Conservation (phyloP, 1,139 yeast species). For the Blastobotrys niveus region DNA sequence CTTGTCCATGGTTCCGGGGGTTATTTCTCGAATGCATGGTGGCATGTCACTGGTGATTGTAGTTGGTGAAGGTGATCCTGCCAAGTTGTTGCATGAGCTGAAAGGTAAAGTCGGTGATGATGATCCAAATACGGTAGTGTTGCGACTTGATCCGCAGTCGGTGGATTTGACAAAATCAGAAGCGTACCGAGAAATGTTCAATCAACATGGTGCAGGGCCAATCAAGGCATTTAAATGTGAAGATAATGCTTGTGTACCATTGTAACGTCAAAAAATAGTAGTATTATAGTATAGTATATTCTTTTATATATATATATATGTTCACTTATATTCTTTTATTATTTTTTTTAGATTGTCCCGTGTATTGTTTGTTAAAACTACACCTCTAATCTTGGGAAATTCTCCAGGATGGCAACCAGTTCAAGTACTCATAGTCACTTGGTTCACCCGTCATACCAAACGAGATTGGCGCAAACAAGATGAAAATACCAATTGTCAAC, state of each 20-base stretch:
- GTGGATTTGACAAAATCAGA: conserved; percentile 17
- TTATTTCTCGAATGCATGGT: conserved; percentile 21
- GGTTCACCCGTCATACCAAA: conserved; percentile 90
- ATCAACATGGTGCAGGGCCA: conserved; percentile 20
- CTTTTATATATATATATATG: conserved; percentile 1
- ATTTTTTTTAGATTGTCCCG: background rate
- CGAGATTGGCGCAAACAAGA: conserved; percentile 68
- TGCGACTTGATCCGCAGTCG: conserved; percentile 20
- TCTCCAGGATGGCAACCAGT: conserved; percentile 74
- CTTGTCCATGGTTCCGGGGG: conserved; percentile 28
- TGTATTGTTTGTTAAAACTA: background rate
- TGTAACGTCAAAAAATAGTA: too few species aligned
- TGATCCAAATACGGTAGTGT: conserved; percentile 19
- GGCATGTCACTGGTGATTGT: conserved; percentile 21
- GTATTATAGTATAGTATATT: too few species aligned
- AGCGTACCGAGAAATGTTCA: conserved; percentile 23
- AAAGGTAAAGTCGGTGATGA: conserved; percentile 6
- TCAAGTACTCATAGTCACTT: conserved; percentile 59
- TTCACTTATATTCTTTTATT: background rate
- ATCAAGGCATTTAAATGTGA: conserved; percentile 23
- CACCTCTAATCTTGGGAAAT: conserved; percentile 17
- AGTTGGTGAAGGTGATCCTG: conserved; percentile 22
- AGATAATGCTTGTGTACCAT: conserved; percentile 19
- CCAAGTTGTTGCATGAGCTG: background rate
- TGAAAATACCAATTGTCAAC: conserved; percentile 60